Conservation (phyloP, 192 early-diverging fungal genomes). For the Lunasporangiospora selenospora region DNA sequence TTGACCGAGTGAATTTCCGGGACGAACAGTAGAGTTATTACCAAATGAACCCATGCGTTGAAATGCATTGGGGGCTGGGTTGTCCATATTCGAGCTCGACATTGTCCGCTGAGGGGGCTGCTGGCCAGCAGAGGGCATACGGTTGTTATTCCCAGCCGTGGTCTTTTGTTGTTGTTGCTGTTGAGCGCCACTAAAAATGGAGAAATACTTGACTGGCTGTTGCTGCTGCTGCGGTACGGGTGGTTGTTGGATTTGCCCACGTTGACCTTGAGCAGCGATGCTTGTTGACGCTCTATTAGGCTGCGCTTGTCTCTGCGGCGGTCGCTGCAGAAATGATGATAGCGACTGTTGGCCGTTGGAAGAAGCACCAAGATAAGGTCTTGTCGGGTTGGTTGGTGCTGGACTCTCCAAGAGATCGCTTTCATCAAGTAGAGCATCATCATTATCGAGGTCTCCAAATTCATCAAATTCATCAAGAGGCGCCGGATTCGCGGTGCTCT, state of each 20-base stretch:
- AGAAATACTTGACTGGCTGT: slow-evolving; percentile 8
- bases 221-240: neutral
- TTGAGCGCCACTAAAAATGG: slow-evolving; percentile 39
- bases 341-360: neutral
- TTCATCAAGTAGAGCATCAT: neutral
- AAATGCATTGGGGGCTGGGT: too few relatives aligned
- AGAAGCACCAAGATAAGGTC: neutral
- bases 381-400: neutral
- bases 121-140: too few relatives aligned
- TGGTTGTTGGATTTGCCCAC: neutral
- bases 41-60: too few relatives aligned
- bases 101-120: too few relatives aligned
- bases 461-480: slow-evolving; percentile 40
- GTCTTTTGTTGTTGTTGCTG: neutral
- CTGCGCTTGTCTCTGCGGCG: slow-evolving; percentile 5
- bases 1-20: too few relatives aligned
- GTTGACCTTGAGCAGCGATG: too few relatives aligned
- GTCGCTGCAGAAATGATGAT: slow-evolving; percentile 4
- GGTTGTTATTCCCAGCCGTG: too few relatives aligned
- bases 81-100: too few relatives aligned
- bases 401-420: slow-evolving; percentile 2
- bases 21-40: too few relatives aligned
- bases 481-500: neutral
- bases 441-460: slow-evolving; percentile 36
- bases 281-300: too few relatives aligned